Evolutionary conservation across 176 grass and related monocot species (phyloP), one percentile per base, ranked within the genome.

Genomic region (Carex pumila): DNA sequence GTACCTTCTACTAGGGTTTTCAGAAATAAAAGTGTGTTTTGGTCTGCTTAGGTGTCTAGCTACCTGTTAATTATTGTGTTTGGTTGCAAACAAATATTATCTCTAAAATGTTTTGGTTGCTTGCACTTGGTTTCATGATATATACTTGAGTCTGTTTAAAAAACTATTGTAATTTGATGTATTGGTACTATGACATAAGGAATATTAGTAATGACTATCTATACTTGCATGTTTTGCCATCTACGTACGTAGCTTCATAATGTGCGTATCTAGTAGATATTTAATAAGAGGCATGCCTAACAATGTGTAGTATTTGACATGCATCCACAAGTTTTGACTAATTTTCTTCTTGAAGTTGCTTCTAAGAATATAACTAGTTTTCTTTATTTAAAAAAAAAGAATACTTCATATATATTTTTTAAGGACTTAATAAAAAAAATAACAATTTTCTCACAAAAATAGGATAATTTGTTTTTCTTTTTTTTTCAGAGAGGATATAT

Each of bases 1-100:
- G 60, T 83, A 65, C 81, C 62, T 83, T 83, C 81, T 83, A 18
- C 81, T 68, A 83, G 62, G 81, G 62, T 69, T 81, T 83, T 82
- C 1, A 82, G 19, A 66, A 63, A 43, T 14, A 81, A 43, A 63
- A 45, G 12, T 47, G 25, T 14, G 49, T 39, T 63, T 65, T 81
- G 79, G 59, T 81, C 17, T 81, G 58, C 79, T 65, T 81, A 81
- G 56, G 34, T 81, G 59, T 49, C 79, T 45, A 50, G 36, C 58
- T 65, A 81, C 79, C 61, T 81, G 18, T 59, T 43, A 25, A 50
- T 65, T 49, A 65, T 45, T 19, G 59, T 29, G 13, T 49, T 65
- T 81, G 18, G 56, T 81, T 81, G 79, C 30, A 19, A 81, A 45
- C 5, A 43, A 47, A 63, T 61, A 43, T 64, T 61, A 36, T 81